Evolutionary conservation across 148 eudicot genomes (phyloP).

Genomic region (Linanthus parryae): DNA sequence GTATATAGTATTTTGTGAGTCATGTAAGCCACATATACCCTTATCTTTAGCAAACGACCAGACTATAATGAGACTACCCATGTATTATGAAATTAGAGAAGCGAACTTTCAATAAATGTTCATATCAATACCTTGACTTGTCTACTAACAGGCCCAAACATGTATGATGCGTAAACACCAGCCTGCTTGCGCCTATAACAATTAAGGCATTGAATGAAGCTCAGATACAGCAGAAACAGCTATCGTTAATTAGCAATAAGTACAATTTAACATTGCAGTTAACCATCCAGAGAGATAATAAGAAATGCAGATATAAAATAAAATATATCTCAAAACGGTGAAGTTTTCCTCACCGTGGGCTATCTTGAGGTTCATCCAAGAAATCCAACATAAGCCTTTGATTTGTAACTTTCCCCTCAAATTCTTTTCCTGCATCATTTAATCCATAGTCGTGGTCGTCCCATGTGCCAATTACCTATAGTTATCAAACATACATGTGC

Average conservation of each 20-base stretch:
- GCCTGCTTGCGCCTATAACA: conserved; percentile 61
- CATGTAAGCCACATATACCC: too few relatives aligned
- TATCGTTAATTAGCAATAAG: background rate
- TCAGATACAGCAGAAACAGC: background rate
- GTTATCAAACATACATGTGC: background rate
- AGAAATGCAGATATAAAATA: background rate
- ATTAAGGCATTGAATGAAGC: background rate
- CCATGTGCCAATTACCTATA: conserved; percentile 74
- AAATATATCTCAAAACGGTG: background rate
- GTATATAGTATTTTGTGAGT: too few relatives aligned
- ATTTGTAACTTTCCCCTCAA: conserved; percentile 35
- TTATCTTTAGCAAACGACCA: too few relatives aligned
- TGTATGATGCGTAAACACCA: conserved; percentile 74
- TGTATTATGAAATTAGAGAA: too few relatives aligned
- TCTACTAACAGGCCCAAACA: conserved; percentile 49
- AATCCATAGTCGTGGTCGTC: conserved; percentile 83
- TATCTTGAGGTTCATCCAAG: conserved; percentile 63
- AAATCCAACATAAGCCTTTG: conserved; percentile 66
- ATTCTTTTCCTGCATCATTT: conserved; percentile 79
- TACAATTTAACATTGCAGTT: background rate
- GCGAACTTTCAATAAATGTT: too few relatives aligned
- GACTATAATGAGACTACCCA: too few relatives aligned
- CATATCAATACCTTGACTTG: conserved; percentile 58
- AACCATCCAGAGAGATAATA: background rate
- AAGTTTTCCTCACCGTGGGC: conserved; percentile 43